Base-by-base conservation (phyloP, 2,329 filamentous ascomycete genomes). In the Thielaviopsis ethacetica region DNA sequence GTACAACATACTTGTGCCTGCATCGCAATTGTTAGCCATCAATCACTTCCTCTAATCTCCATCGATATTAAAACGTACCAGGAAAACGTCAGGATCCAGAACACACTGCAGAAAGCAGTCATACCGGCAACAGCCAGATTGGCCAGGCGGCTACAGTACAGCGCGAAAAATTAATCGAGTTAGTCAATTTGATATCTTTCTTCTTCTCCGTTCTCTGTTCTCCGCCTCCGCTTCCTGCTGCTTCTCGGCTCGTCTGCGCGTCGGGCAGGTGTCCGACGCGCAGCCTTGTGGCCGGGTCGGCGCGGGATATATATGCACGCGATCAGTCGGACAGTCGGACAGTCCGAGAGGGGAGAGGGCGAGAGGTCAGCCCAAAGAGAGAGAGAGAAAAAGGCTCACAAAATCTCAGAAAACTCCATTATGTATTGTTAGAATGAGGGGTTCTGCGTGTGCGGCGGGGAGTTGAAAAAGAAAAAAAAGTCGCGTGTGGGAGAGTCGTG, bases 321-420 rank as follows among this genome's bases (percentile, higher is more conserved):
- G n/a, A n/a, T n/a, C n/a, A n/a, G n/a, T n/a, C n/a, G n/a, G 30
- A 5, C 30, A 12, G 30, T 5, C 30, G 30, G 6, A 5, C 6
- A 12, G 30, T 34, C 6, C 6, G 30, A 34, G 6, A 12, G 30
- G 30, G 30, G 12, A 51, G 22, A 5, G 49, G 49, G n/a, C 22
- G n/a, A 51, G n/a, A 6, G 6, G 22, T 6, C 5, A 51, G 49
- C 22, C 49, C 5, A 15, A 51, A 6, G n/a, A 9, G 49, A 51
- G n/a, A 15, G 9, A 34, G 21, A 21, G 21, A 58, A 50, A 47
- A 27, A 54, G 63, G 79, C 87, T 75, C 79, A 94, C 89, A 95
- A 94, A 71, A 84, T 84, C 74, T 95, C 89, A 63, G 88, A 91
- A 76, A 90, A 88, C 73, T 95, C 90, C 89, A 95, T 95, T 65